Evolutionary conservation across 805 yeast species (phyloP), one percentile per base, ranked within the genome.

Genomic region (Yamadazyma akitaensis): DNA sequence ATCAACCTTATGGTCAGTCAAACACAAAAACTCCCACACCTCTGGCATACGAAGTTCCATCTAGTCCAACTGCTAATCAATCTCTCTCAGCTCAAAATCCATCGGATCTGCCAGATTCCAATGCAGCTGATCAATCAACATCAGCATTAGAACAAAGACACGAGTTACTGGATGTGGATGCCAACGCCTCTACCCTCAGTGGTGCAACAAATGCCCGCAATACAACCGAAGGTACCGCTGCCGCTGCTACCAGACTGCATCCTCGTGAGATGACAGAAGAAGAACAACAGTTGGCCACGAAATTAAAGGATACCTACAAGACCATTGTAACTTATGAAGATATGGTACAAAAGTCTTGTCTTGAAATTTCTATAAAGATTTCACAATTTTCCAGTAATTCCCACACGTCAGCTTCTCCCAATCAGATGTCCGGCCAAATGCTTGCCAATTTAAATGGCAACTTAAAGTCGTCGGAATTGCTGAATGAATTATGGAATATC

Each of bases 261-360:
- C 43, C 53, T 12, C 40, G 74, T 31, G 60, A 67, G 12, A 70
- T 72, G 75, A 64, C 83, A 0, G 80, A 76, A 42, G 85, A 80
- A 57, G 87, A 81, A 60, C 85, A 79, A 54, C 80, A 79, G 42
- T 66, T 85, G 40, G 88, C 88, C 2, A 72, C 84, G 2, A 84
- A 84, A 58, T 62, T 85, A 21, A 88, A 85, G 61, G 90, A 85
- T 58, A 83, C 89, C 2, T 85, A 85, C 62, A 83, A 84, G 55
- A 72, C 77, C 42, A 85, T 85, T 35, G 81, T 85, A 39, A 79
- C 79, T 51, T 75, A 79, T 51, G 91, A 85, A 65, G 81, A 80
- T 47, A 79, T 80, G 46, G 79, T 85, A 17, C 90, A 84, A 60
- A 84, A 82, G 52, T 81, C 82, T 51, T 86, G 89, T 58, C 73